phyloP scores from a whole-genome alignment of 331 rosid species.

The Malus hybrid region DNA sequence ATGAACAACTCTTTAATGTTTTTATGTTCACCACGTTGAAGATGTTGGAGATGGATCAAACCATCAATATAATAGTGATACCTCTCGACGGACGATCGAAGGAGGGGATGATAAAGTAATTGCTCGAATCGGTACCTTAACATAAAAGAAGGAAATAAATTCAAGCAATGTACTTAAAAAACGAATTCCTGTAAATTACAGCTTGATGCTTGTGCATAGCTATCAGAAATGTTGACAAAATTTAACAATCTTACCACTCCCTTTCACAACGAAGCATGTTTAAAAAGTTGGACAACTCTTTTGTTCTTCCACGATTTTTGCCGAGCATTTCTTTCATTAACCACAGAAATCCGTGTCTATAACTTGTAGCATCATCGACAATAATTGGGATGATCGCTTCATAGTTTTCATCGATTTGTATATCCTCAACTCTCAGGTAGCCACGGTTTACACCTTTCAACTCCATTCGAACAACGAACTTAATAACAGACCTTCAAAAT shows the following conservation, averaged over 20 bases:
- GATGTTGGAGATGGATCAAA: not conserved
- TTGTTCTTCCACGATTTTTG: not conserved
- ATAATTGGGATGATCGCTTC: not conserved
- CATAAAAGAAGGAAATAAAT: not conserved
- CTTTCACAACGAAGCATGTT: not conserved
- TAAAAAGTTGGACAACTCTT: not conserved
- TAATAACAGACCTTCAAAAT: not conserved
- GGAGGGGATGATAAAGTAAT: not conserved
- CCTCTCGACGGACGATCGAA: not conserved
- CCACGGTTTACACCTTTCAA: not conserved
- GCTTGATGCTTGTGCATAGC: no score
- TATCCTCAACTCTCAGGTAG: not conserved
- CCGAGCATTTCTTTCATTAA: not conserved
- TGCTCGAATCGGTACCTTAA: not conserved
- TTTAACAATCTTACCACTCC: not conserved
- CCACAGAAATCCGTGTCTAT: not conserved
- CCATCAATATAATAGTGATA: not conserved
- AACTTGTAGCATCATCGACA: not conserved
- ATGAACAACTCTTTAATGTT: not conserved
- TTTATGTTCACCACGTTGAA: not conserved
- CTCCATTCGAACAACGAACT: not conserved
- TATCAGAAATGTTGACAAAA: no score
- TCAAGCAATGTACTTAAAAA: not conserved
- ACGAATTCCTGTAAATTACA: no score
- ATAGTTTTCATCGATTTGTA: not conserved